Base-by-base conservation (phyloP, 2,329 filamentous ascomycete genomes). In the Hypoxylon sp. region DNA sequence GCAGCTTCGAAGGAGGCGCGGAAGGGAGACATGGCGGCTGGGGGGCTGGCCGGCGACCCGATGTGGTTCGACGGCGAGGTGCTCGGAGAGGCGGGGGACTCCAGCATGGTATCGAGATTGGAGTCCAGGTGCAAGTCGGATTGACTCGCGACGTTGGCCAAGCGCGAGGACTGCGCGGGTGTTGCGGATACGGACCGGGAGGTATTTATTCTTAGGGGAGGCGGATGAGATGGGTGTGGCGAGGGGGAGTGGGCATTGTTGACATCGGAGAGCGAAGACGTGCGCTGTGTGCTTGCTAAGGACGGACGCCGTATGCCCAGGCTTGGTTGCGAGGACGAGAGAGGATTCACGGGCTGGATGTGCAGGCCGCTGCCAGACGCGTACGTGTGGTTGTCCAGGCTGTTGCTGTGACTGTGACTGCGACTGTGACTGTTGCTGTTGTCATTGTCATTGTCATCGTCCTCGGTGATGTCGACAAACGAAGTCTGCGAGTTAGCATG, bases 401-500 rank as follows among this genome's bases (percentile, higher is more conserved):
- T 53, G 31, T 56, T 54, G 40, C 62, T 62, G 55, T 79, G 75
- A 68, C 80, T n/a, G n/a, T n/a, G n/a, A n/a, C n/a, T n/a, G n/a
- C n/a, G n/a, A n/a, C n/a, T 77, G 52, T 82, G 78, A 70, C 79
- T 52, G 24, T 55, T 51, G 38, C 63, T 57, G 49, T 79, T 75
- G 68, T 81, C 77, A 49, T 81, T 77, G 69, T 80, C 77, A 66
- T 85, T 83, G 35, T 50, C 49, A 77, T 83, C 55, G 83, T 85
- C 43, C 78, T 83, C 20, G 81, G 81, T 9, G 81, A 84, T 71
- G 29, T 67, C 67, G 57, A 73, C 79, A 48, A 84, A 75, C 2
- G 81, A 83, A 13, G 79, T 77, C 38, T 82, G 72, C 6, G 83
- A 84, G 70, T 83, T 83, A 62, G 83, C 79, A 69, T 85, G 86